A percentile compares a stretch with the other conserved stretches of the same genome.
Evolutionary conservation across 192 early-diverging fungal species (phyloP).

Genomic region (Umbelopsis sp.): DNA sequence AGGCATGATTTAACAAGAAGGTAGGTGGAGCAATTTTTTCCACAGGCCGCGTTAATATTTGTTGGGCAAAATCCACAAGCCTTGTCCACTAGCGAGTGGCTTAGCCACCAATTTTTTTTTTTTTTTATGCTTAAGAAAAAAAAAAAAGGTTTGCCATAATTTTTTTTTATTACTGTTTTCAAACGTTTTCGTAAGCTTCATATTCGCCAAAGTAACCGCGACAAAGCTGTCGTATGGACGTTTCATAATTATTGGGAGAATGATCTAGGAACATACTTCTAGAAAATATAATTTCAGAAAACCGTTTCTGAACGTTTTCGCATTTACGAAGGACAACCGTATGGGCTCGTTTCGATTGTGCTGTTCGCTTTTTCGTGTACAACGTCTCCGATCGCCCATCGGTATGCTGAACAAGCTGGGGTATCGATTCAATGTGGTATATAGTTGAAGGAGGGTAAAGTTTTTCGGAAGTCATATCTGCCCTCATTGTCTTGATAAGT

Average conservation of each 20-base stretch:
- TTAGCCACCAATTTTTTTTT: constrained; percentile 1
- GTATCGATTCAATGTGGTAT: constrained; percentile 60
- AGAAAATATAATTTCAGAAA: constrained; percentile 79
- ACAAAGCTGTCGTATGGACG: constrained; percentile 30
- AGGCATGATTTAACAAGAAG: constrained; percentile 36
- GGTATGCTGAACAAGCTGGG: constrained; percentile 41
- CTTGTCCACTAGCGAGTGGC: not conserved
- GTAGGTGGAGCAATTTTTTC: constrained; percentile 15
- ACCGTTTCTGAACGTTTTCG: constrained; percentile 76
- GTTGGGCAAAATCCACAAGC: not conserved
- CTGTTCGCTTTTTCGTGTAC: constrained; percentile 21
- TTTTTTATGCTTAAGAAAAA: no score
- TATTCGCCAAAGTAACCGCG: constrained; percentile 32
- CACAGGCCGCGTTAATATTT: not conserved
- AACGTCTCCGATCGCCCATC: constrained; percentile 25
- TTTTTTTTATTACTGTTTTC: not conserved
- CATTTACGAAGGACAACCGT: constrained; percentile 59
- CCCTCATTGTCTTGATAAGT: constrained; percentile 77
- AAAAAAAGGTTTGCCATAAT: not conserved
- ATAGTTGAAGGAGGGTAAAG: constrained; percentile 80
- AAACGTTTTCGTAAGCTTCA: constrained; percentile 18
- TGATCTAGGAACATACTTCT: constrained; percentile 82
- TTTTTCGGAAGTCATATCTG: constrained; percentile 84
- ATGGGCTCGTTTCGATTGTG: constrained; percentile 47
- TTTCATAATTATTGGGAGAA: constrained; percentile 72